Evolutionary conservation across 192 early-diverging fungal genomes (phyloP), one percentile per base, ranked within the genome.

Genomic region (Phlyctochytrium arcticum): DNA sequence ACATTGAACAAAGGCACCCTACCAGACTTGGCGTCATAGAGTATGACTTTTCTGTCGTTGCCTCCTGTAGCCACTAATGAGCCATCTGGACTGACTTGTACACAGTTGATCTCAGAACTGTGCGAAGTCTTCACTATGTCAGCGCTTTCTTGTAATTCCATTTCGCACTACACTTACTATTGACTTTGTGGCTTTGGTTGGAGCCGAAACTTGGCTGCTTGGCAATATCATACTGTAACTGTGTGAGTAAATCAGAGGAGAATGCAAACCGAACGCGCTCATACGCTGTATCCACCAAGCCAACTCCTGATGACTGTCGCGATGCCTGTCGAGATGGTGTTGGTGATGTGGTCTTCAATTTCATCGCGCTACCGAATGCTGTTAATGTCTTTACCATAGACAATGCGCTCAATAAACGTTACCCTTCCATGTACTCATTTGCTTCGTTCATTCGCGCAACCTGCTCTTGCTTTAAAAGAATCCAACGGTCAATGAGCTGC

Each of bases 391-490:
- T 12, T 44, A 12, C 21, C 39, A 2, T 44, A 12, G 39, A 44
- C 39, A 15, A 19, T 26, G 19, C 32, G 9, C 30, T 36, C 57
- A 23, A 10, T 37, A 2, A n/a, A 9, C 74, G 68, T 69, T 77
- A 87, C 88, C 71, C 78, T 84, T 95, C 96, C 62, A 91, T 82
- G 76, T 92, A 90, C 50, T 84, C 81, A 57, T 93, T 98, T 3
- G 88, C 92, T 44, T 92, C 90, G 71, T 98, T 97, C 86, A 98
- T 90, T 67, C 88, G 87, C 32, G 91, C 85, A 1, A 90, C 95
- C 65, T 93, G 88, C 58, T 90, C 87, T 88, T 93, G 72, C 68
- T 90, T 88, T 33, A 95, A 81, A 35, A 65, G 24, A 23, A 82
- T 79, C 92, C 93, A 96, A 53, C 96, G 78, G 61, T 93, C 86